These are phyloP conservation scores for Lumnitzera racemosa DNA, from an alignment of 345 rosid species.

Conservation along the genomic window DNA sequence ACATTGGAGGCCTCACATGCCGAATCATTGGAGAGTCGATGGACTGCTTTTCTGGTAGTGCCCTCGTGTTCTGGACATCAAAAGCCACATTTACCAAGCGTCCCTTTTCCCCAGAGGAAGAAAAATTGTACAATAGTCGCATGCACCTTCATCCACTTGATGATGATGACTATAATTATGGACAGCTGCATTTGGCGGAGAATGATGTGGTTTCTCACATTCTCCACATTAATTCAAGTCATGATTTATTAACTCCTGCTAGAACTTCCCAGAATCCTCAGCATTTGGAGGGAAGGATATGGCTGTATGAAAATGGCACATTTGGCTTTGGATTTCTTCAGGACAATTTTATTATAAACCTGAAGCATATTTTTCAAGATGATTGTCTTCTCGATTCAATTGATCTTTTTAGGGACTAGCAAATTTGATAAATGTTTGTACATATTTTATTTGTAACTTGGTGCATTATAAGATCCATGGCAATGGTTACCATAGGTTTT, in stretches of 20 bases:
- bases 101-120: slow-evolving; percentile 55
- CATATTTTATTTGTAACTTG: slow-evolving; percentile 4
- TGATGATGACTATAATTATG: slow-evolving; percentile 12
- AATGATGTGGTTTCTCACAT: slow-evolving; percentile 38
- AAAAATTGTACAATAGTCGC: slow-evolving; percentile 39
- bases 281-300: slow-evolving; percentile 68
- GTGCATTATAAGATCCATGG: slow-evolving; percentile 1
- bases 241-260: slow-evolving; percentile 35
- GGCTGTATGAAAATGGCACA: slow-evolving; percentile 67
- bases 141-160: slow-evolving; percentile 34
- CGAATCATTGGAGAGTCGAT: slow-evolving; percentile 55
- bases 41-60: slow-evolving; percentile 26
- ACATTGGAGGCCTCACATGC: slow-evolving; percentile 62
- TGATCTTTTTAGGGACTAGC: slow-evolving; percentile 15
- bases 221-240: slow-evolving; percentile 57
- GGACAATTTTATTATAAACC: slow-evolving; percentile 56
- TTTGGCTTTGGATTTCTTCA: slow-evolving; percentile 77
- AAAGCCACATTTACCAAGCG: slow-evolving; percentile 28
- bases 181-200: slow-evolving; percentile 10
- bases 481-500: not conserved
- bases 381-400: slow-evolving; percentile 48
- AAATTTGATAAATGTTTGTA: slow-evolving; percentile 1
- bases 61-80: slow-evolving; percentile 75
- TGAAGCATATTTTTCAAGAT: slow-evolving; percentile 53
- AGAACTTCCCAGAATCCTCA: slow-evolving; percentile 23